Evolutionary conservation across 2,329 filamentous ascomycete genomes (phyloP).

Genomic region (Sporothrix curviconia): DNA sequence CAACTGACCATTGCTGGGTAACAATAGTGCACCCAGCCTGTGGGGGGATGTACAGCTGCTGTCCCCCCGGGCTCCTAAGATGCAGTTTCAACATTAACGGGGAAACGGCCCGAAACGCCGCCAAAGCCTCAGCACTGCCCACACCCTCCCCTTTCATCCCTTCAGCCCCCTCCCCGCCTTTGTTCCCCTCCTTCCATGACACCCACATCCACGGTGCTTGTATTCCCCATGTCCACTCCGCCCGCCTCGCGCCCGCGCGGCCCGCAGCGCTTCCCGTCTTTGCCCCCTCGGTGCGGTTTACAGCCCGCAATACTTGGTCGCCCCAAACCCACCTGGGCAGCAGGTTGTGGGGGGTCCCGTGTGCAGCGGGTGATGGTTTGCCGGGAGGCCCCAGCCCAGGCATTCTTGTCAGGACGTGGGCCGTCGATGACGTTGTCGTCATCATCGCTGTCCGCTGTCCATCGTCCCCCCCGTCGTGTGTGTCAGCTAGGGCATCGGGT

Average conservation of each 20-base stretch:
- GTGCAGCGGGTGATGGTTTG: conserved; percentile 91
- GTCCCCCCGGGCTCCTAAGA: too few species aligned
- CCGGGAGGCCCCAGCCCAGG: conserved; percentile 85
- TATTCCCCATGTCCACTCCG: conserved; percentile 89
- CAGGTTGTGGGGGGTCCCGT: conserved; percentile 94
- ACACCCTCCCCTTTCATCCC: too few species aligned
- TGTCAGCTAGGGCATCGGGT: conserved; percentile 74
- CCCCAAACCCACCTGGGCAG: conserved; percentile 86
- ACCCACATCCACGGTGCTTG: conserved; percentile 71
- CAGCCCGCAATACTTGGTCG: conserved; percentile 84
- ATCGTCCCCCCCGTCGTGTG: conserved; percentile 45
- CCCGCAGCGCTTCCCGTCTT: conserved; percentile 49
- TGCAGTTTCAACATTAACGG: too few species aligned
- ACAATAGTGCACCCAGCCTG: too few species aligned
- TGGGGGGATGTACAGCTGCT: too few species aligned
- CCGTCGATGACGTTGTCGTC: background rate
- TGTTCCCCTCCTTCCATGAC: conserved; percentile 60
- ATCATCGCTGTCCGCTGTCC: conserved; percentile 20
- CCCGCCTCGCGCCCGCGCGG: conserved; percentile 53
- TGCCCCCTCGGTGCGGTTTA: conserved; percentile 77
- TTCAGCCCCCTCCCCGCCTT: too few species aligned
- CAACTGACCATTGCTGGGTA: too few species aligned
- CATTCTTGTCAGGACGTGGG: conserved; percentile 30
- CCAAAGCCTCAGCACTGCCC: too few species aligned
- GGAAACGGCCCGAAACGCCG: too few species aligned